These are phyloP conservation scores for Penicillium sclerotigenum DNA, from an alignment of 2,329 filamentous ascomycete genomes.

Conservation along the genomic window DNA sequence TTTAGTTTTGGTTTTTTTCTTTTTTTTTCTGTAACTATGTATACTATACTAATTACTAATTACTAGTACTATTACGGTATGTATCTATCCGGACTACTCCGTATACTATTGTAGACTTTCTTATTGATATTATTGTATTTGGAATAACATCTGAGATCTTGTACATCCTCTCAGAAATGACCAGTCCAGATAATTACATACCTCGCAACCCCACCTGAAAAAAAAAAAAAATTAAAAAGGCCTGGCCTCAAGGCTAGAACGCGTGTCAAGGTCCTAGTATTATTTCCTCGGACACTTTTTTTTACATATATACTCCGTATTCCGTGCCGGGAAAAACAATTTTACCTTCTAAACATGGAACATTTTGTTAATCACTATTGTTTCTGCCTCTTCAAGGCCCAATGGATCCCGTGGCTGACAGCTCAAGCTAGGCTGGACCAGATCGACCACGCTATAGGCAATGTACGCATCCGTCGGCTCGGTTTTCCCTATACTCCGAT, in stretches of 20 bases:
- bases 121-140: background rate
- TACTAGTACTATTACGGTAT: background rate
- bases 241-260: background rate
- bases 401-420: constrained; percentile 3
- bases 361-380: too few species aligned
- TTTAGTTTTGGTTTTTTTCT: background rate
- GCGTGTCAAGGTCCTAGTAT: background rate
- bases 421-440: constrained; percentile 1
- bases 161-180: constrained; percentile 1
- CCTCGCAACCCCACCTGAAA: background rate
- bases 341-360: too few species aligned
- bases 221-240: background rate
- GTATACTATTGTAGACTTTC: background rate
- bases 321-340: background rate
- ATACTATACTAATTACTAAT: too few species aligned
- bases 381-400: constrained; percentile 6
- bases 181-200: constrained; percentile 3
- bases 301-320: background rate
- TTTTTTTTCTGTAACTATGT: too few species aligned
- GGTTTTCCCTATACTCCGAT: background rate
- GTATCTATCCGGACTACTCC: background rate
- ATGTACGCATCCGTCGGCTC: constrained; percentile 2
- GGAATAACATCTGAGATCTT: background rate
- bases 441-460: constrained; percentile 4
- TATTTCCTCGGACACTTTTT: background rate